A percentile compares a stretch with the other conserved stretches of the same genome.
Evolutionary conservation across 257 asterid genomes (phyloP).

Genomic region (Solanum neorickii): DNA sequence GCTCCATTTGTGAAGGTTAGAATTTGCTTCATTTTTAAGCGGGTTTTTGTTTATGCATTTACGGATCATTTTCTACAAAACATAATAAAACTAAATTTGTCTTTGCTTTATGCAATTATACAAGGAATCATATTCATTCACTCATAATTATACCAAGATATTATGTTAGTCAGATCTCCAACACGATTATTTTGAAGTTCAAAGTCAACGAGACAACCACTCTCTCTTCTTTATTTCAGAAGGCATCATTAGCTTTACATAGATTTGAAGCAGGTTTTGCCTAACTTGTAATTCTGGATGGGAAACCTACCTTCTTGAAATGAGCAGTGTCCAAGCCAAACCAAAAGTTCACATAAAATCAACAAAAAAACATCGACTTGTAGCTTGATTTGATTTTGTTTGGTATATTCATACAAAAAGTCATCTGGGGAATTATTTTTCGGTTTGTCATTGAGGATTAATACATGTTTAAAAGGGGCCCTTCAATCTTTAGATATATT

Average conservation of each 20-base stretch:
- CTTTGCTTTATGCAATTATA: background rate
- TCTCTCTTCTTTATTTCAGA: background rate
- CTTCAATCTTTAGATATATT: background rate
- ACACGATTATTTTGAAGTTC: background rate
- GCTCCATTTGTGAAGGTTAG: constrained; percentile 90
- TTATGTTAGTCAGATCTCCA: background rate
- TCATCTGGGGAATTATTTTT: background rate
- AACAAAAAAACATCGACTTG: background rate
- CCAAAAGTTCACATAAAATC: background rate
- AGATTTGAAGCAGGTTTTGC: background rate
- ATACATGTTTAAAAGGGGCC: background rate
- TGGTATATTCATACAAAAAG: background rate
- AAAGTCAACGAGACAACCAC: background rate
- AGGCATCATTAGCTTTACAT: background rate
- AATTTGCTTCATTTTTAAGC: background rate
- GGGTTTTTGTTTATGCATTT: background rate
- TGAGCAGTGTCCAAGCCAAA: background rate
- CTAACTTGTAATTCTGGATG: background rate
- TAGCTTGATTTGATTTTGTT: background rate
- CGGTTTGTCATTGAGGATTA: background rate
- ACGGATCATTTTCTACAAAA: background rate
- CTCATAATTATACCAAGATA: background rate
- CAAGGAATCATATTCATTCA: background rate
- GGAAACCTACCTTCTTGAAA: background rate
- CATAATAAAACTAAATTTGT: background rate